Base-by-base conservation (phyloP, 768 basidiomycete species). In the Mycena alexandri region DNA sequence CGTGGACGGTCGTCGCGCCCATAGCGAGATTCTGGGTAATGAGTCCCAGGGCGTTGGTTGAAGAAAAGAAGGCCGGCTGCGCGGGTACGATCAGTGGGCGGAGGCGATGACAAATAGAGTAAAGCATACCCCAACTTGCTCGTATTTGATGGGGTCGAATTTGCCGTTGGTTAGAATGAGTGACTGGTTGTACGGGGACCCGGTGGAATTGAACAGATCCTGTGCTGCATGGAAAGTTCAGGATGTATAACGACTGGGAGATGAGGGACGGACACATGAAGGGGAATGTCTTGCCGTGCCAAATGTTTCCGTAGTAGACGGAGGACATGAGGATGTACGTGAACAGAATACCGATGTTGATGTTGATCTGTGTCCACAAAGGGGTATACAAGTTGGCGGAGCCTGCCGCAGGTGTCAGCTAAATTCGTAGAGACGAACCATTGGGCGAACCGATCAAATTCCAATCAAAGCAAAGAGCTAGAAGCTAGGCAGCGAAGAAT, bases 1-100 rank as follows among this genome's bases (percentile, higher is more conserved):
- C 76, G 71, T 67, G 71, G 24, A 68, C 66, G 19, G 62, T 70
- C 8, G 68, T 72, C 36, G 71, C 71, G 43, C 71, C 71, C 63
- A 71, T 71, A 33, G 71, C 71, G 34, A 71, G 68, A 63, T 71
- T 71, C 25, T 59, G 60, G 46, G 68, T 68, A 38, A 70, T 70
- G 29, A 67, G 64, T 33, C 63, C 62, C 44, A 72, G 62, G 21
- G 69, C 69, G 55, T 81, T 79, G 29, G 78, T 75, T 8, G 77
- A 74, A n/a, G 79, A 75, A 74, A 81, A 81, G 68, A 70, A 81
- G 16, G 79, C 79, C 38, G 79, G 79, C 59, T 69, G 61, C 42
- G 53, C 29, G 61, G 25, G 57, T 43, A 69, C 51, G 19, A 41
- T 54, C 61, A 62, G 51, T 52, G 51, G 51, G 61, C 43, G 61